Base-by-base conservation (phyloP, 2,329 filamentous ascomycete species). In the Ascochyta rabiei region DNA sequence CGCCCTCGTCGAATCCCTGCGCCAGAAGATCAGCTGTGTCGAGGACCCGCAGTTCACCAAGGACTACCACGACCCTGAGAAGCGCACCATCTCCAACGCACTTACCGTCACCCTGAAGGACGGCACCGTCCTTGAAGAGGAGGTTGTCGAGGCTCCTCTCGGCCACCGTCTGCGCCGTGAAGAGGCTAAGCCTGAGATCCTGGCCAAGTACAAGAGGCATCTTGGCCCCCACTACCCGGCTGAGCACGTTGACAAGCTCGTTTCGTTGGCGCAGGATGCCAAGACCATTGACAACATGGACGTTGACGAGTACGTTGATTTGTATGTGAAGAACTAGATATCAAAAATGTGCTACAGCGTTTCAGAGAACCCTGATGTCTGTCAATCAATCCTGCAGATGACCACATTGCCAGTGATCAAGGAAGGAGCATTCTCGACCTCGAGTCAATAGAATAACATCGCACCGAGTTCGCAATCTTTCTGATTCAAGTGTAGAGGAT, bases 11-110 rank as follows among this genome's bases (percentile, higher is more conserved):
- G 95, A 98, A 79, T 90, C 89, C 53, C 89, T 99, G 60, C 89
- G 95, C 74, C 84, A 96, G 82, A 91, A 90, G 82, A 98, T 99
- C 81, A 87, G 86, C 77, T 99, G 95, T 78, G 91, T 97, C 48
- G 95, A 99, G 80, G 95, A 99, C 79, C 89, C 91, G 53, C 85
- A 93, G 78, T 98, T 93, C 84, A 98, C 95, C 65, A 80, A 83
- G 74, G 93, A 98, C 79, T 99, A 99, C 86, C 95, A 99, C 76
- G 85, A 98, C 81, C 91, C 95, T 26, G 81, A 84, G 66, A 90
- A 96, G 81, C 91, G 95, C 69, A 97, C 92, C 77, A 99, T 99
- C 79, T 91, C 92, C 77, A 99, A 99, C 81, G 95, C 93, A 8
- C 83, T 99, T 63, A 97, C 93, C 26, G 93, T 99, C 55, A 93